Evolutionary conservation across 176 grass and related monocot genomes (phyloP), one percentile per base, ranked within the genome.

Genomic region (Oryza brachyantha): DNA sequence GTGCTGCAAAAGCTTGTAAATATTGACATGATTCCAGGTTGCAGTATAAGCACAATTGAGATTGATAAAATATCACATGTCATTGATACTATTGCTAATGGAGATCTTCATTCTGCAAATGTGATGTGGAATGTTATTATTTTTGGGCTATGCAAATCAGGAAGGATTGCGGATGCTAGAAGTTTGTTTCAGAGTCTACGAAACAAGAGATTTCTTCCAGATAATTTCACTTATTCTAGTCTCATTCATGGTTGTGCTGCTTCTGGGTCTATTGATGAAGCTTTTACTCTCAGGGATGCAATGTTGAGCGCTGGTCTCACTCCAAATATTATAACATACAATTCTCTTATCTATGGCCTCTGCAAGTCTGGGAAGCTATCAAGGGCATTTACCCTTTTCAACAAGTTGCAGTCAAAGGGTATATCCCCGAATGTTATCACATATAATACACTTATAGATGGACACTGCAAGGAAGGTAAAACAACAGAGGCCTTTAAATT

Each of bases 301-400:
- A 98, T 98, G 95, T 64, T 90, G 36, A 84, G 21, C 69, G 43
- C 21, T 13, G 92, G 92, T 27, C 73, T 92, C 36, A 39, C 83
- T 66, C 91, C 95, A 58, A 85, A 84, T 79, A 85, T 94, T 7
- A 70, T 92, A 39, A 94, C 87, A 26, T 98, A 94, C 70, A 98
- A 94, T 94, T 90, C 95, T 76, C 87, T 98, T 62, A 92, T 98
- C 13, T 85, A 94, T 92, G 95, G 95, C 61, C 88, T 98, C 45
- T 98, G 92, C 87, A 94, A 94, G 22, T 94, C 77, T 10, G 83
- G 85, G 75, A 86, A 98, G 57, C 41, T 94, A 73, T 66, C 58
- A 41, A 90, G 95, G 79, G 92, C 92, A 45, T 55, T 86, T 78
- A 94, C 74, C 74, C 92, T 98, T 78, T 98, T 92, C 62, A 80